These are phyloP conservation scores for Tolypocladium tundrense DNA, from an alignment of 2,329 filamentous ascomycete genomes.

Conservation along the genomic window DNA sequence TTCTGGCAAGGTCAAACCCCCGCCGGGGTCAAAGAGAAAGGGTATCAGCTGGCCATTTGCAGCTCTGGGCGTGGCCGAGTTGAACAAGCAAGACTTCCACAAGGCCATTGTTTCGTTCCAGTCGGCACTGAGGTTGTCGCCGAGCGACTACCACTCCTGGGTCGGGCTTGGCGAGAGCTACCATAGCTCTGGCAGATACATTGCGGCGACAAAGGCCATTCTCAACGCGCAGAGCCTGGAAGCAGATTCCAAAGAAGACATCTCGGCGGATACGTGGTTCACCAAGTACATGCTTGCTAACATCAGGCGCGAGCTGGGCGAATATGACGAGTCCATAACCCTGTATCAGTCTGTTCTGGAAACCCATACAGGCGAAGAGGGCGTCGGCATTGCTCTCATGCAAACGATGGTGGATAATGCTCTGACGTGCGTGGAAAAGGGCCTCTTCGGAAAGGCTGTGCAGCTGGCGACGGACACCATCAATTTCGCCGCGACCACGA, in stretches of 20 bases:
- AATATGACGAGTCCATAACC: slow-evolving; percentile 71
- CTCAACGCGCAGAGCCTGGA: slow-evolving; percentile 73
- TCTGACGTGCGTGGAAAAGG: slow-evolving; percentile 66
- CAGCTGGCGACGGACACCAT: slow-evolving; percentile 62
- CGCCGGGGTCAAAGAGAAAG: slow-evolving; percentile 86
- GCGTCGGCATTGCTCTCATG: slow-evolving; percentile 76
- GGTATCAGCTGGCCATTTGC: slow-evolving; percentile 95
- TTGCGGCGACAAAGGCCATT: slow-evolving; percentile 89
- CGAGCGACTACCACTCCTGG: slow-evolving; percentile 88
- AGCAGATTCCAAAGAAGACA: slow-evolving; percentile 39
- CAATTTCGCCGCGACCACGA: slow-evolving; percentile 52
- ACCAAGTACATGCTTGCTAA: slow-evolving; percentile 95
- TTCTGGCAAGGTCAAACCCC: slow-evolving; percentile 83
- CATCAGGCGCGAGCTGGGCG: slow-evolving; percentile 83
- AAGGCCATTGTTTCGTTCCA: slow-evolving; percentile 90
- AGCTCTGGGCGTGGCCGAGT: slow-evolving; percentile 83
- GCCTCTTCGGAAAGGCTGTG: slow-evolving; percentile 75
- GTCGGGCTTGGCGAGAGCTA: slow-evolving; percentile 97
- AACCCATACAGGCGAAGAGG: slow-evolving; percentile 63
- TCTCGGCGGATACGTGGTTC: slow-evolving; percentile 71
- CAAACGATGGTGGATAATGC: slow-evolving; percentile 82
- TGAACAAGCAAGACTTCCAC: slow-evolving; percentile 86
- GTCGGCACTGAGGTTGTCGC: slow-evolving; percentile 71
- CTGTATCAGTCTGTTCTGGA: slow-evolving; percentile 67
- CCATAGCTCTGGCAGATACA: slow-evolving; percentile 82